Percentiles rank a stretch among this genome's conserved stretches.
Evolutionary conservation across 2,329 filamentous ascomycete species (phyloP).

Genomic region (Fusarium protoensiforme): DNA sequence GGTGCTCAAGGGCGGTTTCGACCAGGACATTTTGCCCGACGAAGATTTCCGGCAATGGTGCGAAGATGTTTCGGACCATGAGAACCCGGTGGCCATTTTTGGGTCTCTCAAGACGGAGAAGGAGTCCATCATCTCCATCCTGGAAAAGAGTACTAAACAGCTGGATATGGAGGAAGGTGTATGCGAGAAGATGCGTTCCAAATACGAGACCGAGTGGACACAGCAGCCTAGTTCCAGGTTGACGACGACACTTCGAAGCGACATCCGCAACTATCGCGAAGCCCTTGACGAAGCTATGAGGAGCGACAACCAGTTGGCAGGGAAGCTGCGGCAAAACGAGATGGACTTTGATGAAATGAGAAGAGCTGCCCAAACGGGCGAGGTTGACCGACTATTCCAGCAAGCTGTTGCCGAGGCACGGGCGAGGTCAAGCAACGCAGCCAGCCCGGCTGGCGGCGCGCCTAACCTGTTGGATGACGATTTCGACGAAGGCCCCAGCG

Average conservation of each 20-base stretch:
- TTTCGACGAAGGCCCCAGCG: conserved; percentile 83
- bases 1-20: conserved; percentile 90
- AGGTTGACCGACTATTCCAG: conserved; percentile 90
- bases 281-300: conserved; percentile 89
- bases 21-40: conserved; percentile 88
- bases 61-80: conserved; percentile 88
- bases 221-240: conserved; percentile 94
- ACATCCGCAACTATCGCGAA: conserved; percentile 88
- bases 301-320: conserved; percentile 85
- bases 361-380: conserved; percentile 84
- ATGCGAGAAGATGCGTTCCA: conserved; percentile 98
- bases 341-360: conserved; percentile 96
- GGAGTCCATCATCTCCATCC: conserved; percentile 73
- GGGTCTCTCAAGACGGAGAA: conserved; percentile 83
- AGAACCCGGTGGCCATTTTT: conserved; percentile 81
- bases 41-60: conserved; percentile 96
- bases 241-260: conserved; percentile 86
- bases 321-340: conserved; percentile 87
- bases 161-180: conserved; percentile 97
- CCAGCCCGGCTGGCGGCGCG: conserved; percentile 71
- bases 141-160: conserved; percentile 87
- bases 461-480: conserved; percentile 91
- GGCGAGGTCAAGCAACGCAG: conserved; percentile 69
- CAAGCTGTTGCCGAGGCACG: conserved; percentile 84
- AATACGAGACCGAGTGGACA: conserved; percentile 95